Evolutionary conservation across 192 early-diverging fungal species (phyloP), one percentile per base, ranked within the genome.

Genomic region (Coemansia sp.): DNA sequence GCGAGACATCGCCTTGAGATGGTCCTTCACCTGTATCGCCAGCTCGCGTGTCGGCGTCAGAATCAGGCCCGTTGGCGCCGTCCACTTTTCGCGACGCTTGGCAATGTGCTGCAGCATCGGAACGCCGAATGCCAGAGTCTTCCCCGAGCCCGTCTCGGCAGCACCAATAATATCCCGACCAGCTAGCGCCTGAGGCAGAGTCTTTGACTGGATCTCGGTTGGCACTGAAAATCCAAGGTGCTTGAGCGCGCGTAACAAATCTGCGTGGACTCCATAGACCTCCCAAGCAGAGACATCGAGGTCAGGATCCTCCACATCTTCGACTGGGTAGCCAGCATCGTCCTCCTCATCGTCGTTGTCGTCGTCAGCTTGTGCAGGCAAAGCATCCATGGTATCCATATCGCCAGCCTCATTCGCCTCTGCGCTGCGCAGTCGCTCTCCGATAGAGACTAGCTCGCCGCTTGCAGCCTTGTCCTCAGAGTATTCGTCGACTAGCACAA

Each of bases 121-220:
- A 48, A 99, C 85, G 17, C 95, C 95, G 84, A 96, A 99, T 0
- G 95, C 95, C 59, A 99, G 80, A 5, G 97, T 99, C 81, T 99
- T 97, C 44, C 95, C 95, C 0, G 94, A 95, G 65, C 96, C 94
- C 4, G 97, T 99, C 68, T 95, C 94, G 1, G 97, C 95, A 9
- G 92, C 92, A 21, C 97, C 97, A 36, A 99, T 88, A 31, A 98
- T 85, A 69, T 99, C 89, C n/a, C 88, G 88, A 27, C 86, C 89
- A n/a, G 62, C 62, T n/a, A 96, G 72, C 3, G 91, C 88, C n/a
- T 85, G 37, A 39, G 88, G 85, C 21, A 99, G 77, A 1, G 91
- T 85, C 63, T 91, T 76, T 31, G 86, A 76, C 82, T 99, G 97
- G 76, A 99, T 99, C 25, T 90, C 90, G 0, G 95, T 97, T 1